phyloP scores from a whole-genome alignment of 2,329 filamentous ascomycete species.

The Xylaria digitata region DNA sequence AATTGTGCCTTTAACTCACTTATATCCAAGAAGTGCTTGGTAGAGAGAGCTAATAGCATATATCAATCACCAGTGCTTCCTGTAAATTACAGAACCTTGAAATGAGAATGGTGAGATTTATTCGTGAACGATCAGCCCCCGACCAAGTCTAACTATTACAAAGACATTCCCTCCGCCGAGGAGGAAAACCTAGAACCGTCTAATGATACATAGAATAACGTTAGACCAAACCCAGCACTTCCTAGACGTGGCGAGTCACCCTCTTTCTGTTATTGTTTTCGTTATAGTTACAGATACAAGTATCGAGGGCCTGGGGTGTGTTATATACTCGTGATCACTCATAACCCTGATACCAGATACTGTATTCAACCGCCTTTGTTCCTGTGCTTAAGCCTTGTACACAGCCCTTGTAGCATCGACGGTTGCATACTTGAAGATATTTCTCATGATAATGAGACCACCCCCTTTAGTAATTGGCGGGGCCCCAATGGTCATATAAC shows the following conservation, averaged over 20 bases:
- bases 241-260: constrained; percentile 1
- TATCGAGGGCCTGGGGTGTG: background rate
- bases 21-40: no score
- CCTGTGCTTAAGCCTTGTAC: background rate
- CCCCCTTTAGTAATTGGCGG: no score
- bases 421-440: background rate
- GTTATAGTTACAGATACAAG: background rate
- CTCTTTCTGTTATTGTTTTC: constrained; percentile 7
- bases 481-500: no score
- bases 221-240: background rate
- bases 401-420: background rate
- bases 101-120: constrained; percentile 12
- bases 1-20: no score
- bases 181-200: constrained; percentile 5
- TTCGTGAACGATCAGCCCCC: background rate
- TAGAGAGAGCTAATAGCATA: background rate
- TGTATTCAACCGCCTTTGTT: background rate
- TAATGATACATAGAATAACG: constrained; percentile 28
- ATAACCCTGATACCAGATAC: background rate
- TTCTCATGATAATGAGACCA: background rate
- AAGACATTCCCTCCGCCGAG: background rate
- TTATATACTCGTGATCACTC: constrained; percentile 1
- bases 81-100: background rate
- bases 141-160: constrained; percentile 25
- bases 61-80: background rate